These are phyloP conservation scores for Hemisphaericaspora subhashii DNA, from an alignment of 1,139 yeast species.

Conservation along the genomic window DNA sequence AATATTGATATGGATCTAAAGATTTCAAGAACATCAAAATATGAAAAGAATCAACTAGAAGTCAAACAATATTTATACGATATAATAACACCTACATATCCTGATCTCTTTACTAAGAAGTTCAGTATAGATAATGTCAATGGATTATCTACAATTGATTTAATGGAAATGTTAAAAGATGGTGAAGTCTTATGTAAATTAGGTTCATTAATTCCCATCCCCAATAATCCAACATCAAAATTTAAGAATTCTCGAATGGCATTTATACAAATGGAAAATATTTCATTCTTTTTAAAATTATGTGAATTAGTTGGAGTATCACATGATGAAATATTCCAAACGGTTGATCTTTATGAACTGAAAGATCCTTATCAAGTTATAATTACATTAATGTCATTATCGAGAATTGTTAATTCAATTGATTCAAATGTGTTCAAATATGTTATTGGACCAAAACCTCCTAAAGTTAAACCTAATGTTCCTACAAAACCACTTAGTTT, in stretches of 20 bases:
- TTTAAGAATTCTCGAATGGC: constrained; percentile 74
- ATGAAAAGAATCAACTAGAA: constrained; percentile 44
- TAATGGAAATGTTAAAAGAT: constrained; percentile 58
- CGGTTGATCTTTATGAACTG: constrained; percentile 72
- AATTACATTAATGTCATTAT: constrained; percentile 70
- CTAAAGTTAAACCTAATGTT: constrained; percentile 35
- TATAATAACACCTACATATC: constrained; percentile 11
- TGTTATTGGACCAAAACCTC: constrained; percentile 39
- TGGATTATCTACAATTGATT: constrained; percentile 18
- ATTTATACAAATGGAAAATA: constrained; percentile 87
- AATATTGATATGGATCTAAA: constrained; percentile 60
- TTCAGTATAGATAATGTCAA: constrained; percentile 9
- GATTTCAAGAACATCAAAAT: constrained; percentile 48
- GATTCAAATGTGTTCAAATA: constrained; percentile 30
- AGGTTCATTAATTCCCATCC: constrained; percentile 38
- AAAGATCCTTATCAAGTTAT: constrained; percentile 79
- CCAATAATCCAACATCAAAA: constrained; percentile 40
- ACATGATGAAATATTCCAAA: constrained; percentile 81
- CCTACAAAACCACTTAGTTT: constrained; percentile 36
- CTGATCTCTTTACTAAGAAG: constrained; percentile 12
- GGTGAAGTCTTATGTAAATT: constrained; percentile 64
- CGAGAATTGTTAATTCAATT: constrained; percentile 46
- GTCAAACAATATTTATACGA: constrained; percentile 51
- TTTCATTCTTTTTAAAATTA: constrained; percentile 65
- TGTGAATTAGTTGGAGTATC: constrained; percentile 69